Evolutionary conservation across 2,329 filamentous ascomycete genomes (phyloP), one percentile per base, ranked within the genome.

Genomic region (Colletotrichum orchidophilum): DNA sequence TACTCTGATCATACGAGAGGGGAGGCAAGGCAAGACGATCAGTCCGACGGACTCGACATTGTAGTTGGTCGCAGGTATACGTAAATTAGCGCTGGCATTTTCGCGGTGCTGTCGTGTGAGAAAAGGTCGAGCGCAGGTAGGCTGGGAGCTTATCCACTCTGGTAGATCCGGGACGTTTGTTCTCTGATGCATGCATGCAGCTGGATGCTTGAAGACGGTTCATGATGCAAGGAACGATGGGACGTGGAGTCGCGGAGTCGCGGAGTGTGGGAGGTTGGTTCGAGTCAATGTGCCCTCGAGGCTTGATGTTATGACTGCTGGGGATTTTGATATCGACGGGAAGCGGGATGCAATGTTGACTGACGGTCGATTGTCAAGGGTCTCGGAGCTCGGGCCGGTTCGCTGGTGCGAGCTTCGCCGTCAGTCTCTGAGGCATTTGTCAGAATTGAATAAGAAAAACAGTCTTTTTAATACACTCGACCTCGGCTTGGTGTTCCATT

Each of bases 351-450:
- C 21, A 59, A 21, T 18, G 33, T 18, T 42, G n/a, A 18, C 35
- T 42, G 27, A 24, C 13, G 27, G 39, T 53, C 24, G 50, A 27
- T 59, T 33, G 31, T 29, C 39, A 50, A 62, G 49, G 58, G 65
- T 35, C 24, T 39, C 29, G 50, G 64, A 46, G 57, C 33, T 49
- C 53, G 64, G 69, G 46, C 64, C 46, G 69, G 58, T 58, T 71
- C 58, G 58, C 27, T 53, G 59, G 53, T 60, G 46, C 33, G 27
- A 68, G 33, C 27, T 42, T 15, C n/a, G 39, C 53, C 21, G 53
- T 63, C 53, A 58, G 69, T 71, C 59, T 63, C 31, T 15, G 42
- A 31, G 42, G 24, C 24, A 54, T 12, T 46, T 18, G 52, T 49
- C 50, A 26, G 26, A 46, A 26, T 46, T 15, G 27, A 49, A 29